Percentiles rank a stretch among this genome's conserved stretches.
phyloP scores from a whole-genome alignment of 2,329 filamentous ascomycete genomes.

The Phaeosphaeria sp. region DNA sequence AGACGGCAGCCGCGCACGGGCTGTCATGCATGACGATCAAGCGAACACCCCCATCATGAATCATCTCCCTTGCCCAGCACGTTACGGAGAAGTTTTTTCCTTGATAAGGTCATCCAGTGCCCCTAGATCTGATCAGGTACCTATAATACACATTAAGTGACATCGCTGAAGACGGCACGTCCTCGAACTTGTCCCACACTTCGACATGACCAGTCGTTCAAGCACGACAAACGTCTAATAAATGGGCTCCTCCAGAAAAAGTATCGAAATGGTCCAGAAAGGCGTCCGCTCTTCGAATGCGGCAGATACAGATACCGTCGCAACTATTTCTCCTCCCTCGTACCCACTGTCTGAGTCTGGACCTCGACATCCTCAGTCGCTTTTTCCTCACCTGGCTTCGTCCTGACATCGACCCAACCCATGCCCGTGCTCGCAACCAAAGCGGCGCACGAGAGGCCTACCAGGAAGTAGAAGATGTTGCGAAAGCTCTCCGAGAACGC shows the following conservation, averaged over 20 bases:
- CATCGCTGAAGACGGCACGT: neutral
- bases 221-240: neutral
- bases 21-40: slow-evolving; percentile 11
- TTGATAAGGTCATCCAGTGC: neutral
- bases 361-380: neutral
- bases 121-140: neutral
- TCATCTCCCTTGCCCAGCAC: neutral
- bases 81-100: neutral
- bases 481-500: slow-evolving; percentile 32
- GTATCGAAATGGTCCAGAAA: no score
- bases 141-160: neutral
- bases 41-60: slow-evolving; percentile 7
- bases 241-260: no score
- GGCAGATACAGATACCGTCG: neutral
- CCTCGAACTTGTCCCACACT: neutral
- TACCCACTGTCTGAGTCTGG: neutral
- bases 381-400: slow-evolving; percentile 12
- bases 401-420: slow-evolving; percentile 35
- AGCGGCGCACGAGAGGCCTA: slow-evolving; percentile 15
- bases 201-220: neutral
- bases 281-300: no score
- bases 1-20: slow-evolving; percentile 18
- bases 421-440: slow-evolving; percentile 25
- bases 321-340: neutral
- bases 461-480: slow-evolving; percentile 34